Base-by-base conservation (phyloP, 2,329 filamentous ascomycete genomes). In the Tolypocladium tropicale region DNA sequence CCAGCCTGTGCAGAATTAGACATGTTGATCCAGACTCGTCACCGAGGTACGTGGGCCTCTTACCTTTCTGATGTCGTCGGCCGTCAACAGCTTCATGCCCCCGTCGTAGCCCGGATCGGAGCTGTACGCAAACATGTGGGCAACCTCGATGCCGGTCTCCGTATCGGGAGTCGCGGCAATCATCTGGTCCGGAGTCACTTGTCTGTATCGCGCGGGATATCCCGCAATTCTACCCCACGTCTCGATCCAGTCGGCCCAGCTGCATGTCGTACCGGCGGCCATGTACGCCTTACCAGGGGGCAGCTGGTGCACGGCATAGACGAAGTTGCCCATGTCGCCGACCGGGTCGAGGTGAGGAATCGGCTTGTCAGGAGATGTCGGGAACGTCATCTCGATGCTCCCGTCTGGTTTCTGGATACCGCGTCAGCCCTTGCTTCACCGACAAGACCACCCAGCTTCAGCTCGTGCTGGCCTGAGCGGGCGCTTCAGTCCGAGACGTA, bases 101-200 rank as follows among this genome's bases (percentile, higher is more conserved):
- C 78, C 77, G 57, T 77, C 76, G 55, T 80, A 80, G 0, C 78
- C 78, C 0, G 77, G 76, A 37, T 77, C 68, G 0, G 71, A 74
- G 12, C 68, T 70, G 57, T 80, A 80, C 1, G 64, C 59, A 49
- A 74, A 79, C 77, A 80, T 79, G 56, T 72, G 62, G 4, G 70
- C 70, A 0, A 74, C 65, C 58, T 80, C 78, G 0, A 70, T 63
- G 0, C 76, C 77, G 2, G 70, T 68, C 2, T 76, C 75, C 2
- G 61, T 62, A 46, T 78, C 76, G 0, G 67, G 65, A 0, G 70
- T 64, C 2, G 60, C 60, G 0, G 63, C 63, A 10, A 76, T 67
- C 69, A 79, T 71, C 39, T 76, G 70, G 6, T 76, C 70, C 2
- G 69, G 57, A 0, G 68, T 63, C 12, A 76, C 60, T 57, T 78